A percentile compares a stretch with the other conserved stretches of the same genome.
These are phyloP conservation scores for Lachnellula arida DNA, from an alignment of 2,329 filamentous ascomycete species.

Conservation along the genomic window DNA sequence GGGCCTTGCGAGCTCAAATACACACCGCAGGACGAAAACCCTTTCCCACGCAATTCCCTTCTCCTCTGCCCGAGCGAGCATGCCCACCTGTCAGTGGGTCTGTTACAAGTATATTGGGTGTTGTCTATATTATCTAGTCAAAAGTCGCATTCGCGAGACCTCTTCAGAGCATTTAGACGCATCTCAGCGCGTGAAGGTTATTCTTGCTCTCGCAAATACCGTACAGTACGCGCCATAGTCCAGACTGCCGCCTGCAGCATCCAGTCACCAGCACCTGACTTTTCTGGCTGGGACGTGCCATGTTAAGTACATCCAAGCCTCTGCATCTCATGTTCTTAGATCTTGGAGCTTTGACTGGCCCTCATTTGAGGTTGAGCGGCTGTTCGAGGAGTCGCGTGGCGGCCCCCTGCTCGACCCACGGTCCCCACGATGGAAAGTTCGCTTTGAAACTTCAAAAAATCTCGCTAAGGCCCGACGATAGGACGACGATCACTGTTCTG, in stretches of 20 bases:
- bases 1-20: not conserved
- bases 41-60: not conserved
- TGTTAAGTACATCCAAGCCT: constrained; percentile 5
- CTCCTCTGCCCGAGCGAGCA: not conserved
- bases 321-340: constrained; percentile 24
- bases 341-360: constrained; percentile 22
- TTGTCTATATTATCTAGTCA: not conserved
- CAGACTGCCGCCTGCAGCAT: not conserved
- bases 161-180: not conserved
- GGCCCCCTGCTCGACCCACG: constrained; percentile 12
- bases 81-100: too few species aligned
- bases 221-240: not conserved
- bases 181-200: not conserved
- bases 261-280: not conserved
- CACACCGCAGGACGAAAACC: not conserved
- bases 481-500: constrained; percentile 19
- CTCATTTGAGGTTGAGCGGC: constrained; percentile 12
- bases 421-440: constrained; percentile 1
- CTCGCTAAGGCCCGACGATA: constrained; percentile 21
- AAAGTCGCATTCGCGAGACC: not conserved
- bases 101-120: too few species aligned
- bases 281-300: constrained; percentile 5
- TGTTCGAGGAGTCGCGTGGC: constrained; percentile 1
- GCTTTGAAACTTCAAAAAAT: constrained; percentile 11
- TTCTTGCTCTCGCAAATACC: not conserved